These are phyloP conservation scores for Trichopus zeylanicus DNA, from an alignment of 116 monocot genomes.

Conservation along the genomic window DNA sequence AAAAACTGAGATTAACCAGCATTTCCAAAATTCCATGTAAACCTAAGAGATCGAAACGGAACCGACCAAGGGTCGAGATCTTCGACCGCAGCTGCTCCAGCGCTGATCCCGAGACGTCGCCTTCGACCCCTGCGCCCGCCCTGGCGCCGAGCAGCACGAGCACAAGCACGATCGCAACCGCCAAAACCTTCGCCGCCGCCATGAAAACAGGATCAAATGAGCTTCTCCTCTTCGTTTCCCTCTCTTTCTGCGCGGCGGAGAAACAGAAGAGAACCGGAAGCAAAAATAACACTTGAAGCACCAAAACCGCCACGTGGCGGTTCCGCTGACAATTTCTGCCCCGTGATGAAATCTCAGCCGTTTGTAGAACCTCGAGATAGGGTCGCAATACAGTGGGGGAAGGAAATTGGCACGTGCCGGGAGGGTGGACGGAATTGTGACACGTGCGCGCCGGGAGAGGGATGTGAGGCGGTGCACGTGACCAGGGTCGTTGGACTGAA, in stretches of 20 bases:
- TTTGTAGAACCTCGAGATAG: no score
- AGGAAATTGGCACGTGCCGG: no score
- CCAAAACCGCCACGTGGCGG: no score
- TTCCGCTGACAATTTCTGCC: no score
- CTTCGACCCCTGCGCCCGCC: not conserved
- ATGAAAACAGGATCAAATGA: not conserved
- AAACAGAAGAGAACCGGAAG: not conserved
- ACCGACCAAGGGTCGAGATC: slow-evolving; percentile 16
- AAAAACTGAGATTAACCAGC: no score
- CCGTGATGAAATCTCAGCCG: no score
- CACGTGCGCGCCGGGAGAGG: no score
- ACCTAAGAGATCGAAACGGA: not conserved
- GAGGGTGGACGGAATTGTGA: no score
- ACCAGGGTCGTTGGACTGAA: no score
- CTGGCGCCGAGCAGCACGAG: not conserved
- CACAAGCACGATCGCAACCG: not conserved
- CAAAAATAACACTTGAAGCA: not conserved
- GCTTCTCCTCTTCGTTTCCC: not conserved
- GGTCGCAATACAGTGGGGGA: no score
- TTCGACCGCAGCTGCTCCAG: slow-evolving; percentile 9
- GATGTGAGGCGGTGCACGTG: no score
- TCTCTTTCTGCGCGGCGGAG: not conserved
- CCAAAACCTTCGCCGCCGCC: slow-evolving; percentile 1
- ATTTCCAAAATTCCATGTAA: not conserved
- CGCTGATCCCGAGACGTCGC: not conserved